Evolutionary conservation across 2,329 filamentous ascomycete species (phyloP), one percentile per base, ranked within the genome.

Genomic region (Sphaerulina populicola): DNA sequence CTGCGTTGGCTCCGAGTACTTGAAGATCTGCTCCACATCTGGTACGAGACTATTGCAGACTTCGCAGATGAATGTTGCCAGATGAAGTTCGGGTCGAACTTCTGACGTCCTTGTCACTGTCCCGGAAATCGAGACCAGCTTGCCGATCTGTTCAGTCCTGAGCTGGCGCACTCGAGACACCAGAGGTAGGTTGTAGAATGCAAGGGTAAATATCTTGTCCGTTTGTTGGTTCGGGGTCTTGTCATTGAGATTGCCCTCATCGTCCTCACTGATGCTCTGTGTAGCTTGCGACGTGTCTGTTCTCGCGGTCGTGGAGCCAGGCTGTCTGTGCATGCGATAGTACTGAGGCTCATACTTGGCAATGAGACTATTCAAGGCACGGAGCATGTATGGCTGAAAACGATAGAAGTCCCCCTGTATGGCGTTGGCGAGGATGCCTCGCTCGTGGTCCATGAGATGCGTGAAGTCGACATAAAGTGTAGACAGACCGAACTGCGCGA

Each of bases 101-200:
- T 98, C 93, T 8, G 93, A 98, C 5, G 93, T 98, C 67, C 93
- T 81, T 1, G 93, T 98, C 27, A 95, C 91, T 0, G 93, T 98
- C 43, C 93, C 93, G 6, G 93, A 98, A 60, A 98, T 94, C 9
- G 93, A 96, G 5, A 95, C 80, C 39, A 98, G 78, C 66, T 91
- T 88, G 48, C 93, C 93, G 62, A 98, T 94, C 61, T 95, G 90
- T 56, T 81, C 78, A 23, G 93, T 94, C 30, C 93, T 84, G 56
- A 98, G 75, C 62, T 88, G 84, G 54, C 90, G 86, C 51, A 96
- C 81, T 58, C 90, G 79, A 1, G 88, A 93, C 11, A 95, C 86
- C 1, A 95, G 77, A 0, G 90, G 88, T 27, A 96, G 74, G 66
- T 96, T 94, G 74, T 95, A 95, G 63, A 96, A 94, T 30, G 90